These are phyloP conservation scores for Gypsophila paniculata DNA, from an alignment of 179 eudicot species.

Conservation along the genomic window DNA sequence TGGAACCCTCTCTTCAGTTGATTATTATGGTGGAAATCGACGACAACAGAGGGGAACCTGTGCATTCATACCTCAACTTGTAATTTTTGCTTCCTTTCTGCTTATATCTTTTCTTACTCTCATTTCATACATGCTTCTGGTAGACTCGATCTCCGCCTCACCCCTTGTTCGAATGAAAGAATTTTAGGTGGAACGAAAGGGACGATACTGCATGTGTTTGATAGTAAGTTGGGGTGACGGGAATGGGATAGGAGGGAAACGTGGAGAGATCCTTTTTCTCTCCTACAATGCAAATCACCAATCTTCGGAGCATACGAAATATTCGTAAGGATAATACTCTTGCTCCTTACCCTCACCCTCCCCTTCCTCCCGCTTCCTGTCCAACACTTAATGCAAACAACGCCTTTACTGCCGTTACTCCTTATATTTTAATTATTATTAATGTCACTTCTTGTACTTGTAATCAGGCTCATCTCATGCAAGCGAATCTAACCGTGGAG, in stretches of 20 bases:
- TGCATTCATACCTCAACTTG: constrained; percentile 35
- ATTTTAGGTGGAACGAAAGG: too few relatives aligned
- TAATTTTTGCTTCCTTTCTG: constrained; percentile 17
- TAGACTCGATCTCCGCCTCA: background rate
- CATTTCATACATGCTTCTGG: background rate
- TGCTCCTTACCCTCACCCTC: too few relatives aligned
- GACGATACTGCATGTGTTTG: too few relatives aligned
- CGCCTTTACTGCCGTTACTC: too few relatives aligned
- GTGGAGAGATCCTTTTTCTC: too few relatives aligned
- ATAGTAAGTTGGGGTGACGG: too few relatives aligned
- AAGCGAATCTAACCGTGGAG: constrained; percentile 1
- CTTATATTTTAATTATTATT: background rate
- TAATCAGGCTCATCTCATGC: constrained; percentile 27
- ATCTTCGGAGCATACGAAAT: too few relatives aligned
- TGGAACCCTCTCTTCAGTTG: background rate
- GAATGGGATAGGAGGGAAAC: too few relatives aligned
- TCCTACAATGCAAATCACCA: too few relatives aligned
- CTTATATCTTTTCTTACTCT: background rate
- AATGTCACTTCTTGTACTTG: constrained; percentile 12
- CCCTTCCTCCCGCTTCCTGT: background rate
- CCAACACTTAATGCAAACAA: background rate
- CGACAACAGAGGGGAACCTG: constrained; percentile 36
- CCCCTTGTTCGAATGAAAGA: too few relatives aligned
- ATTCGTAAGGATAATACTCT: too few relatives aligned
- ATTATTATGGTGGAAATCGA: background rate